These are phyloP conservation scores for Holtermanniella nyarrowii DNA, from an alignment of 768 basidiomycete genomes.

Conservation along the genomic window DNA sequence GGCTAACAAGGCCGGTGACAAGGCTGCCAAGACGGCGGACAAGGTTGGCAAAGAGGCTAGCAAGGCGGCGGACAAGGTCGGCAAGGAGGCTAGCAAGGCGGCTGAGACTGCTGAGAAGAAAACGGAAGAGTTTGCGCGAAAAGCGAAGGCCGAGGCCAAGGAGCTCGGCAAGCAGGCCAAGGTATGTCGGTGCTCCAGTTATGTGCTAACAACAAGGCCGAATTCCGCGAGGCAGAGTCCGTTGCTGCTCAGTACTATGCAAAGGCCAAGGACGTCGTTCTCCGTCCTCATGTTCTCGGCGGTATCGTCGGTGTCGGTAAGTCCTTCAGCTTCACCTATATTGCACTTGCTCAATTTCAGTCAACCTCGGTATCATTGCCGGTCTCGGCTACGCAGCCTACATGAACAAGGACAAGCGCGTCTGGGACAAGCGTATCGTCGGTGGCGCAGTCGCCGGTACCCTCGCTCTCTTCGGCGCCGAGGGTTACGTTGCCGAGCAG, in stretches of 20 bases:
- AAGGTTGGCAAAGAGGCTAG: conserved; percentile 45
- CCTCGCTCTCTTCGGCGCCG: conserved; percentile 36
- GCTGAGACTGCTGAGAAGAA: conserved; percentile 12
- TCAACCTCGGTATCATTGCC: conserved; percentile 61
- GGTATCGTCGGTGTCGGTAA: conserved; percentile 61
- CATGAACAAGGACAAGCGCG: conserved; percentile 48
- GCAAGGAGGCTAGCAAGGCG: conserved; percentile 5
- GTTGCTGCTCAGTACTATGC: conserved; percentile 38
- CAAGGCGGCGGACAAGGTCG: conserved; percentile 47
- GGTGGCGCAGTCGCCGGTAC: conserved; percentile 33
- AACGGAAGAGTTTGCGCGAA: conserved; percentile 9
- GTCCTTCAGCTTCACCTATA: conserved; percentile 18
- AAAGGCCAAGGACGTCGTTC: conserved; percentile 49
- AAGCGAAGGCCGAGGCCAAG: conserved; percentile 16
- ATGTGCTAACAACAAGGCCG: conserved; percentile 9
- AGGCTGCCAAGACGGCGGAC: conserved; percentile 36
- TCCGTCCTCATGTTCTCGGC: conserved; percentile 61
- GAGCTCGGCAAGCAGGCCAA: conserved; percentile 19
- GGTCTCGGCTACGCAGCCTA: conserved; percentile 58
- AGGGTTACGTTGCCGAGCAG: conserved; percentile 51
- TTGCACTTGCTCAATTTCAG: conserved; percentile 37
- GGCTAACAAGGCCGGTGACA: conserved; percentile 7
- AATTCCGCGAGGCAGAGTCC: conserved; percentile 33
- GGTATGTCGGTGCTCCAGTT: not conserved
- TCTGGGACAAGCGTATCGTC: conserved; percentile 37